Evolutionary conservation across 805 yeast genomes (phyloP).

Genomic region (Sporopachydermia lactativora): DNA sequence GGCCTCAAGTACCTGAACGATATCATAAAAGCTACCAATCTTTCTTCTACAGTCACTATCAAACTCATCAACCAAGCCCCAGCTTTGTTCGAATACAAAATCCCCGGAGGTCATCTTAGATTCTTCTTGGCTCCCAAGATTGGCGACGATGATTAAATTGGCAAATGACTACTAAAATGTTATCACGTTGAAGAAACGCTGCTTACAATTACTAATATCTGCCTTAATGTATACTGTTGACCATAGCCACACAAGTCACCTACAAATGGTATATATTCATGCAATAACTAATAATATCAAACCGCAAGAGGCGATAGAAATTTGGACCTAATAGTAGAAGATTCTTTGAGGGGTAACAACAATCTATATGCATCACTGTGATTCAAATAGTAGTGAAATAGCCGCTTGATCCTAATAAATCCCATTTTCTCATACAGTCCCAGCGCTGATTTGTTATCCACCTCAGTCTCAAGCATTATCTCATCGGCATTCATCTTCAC

Average conservation of each 20-base stretch:
- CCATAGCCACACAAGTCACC: too few species aligned
- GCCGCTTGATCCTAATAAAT: slow-evolving; percentile 56
- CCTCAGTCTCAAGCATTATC: slow-evolving; percentile 87
- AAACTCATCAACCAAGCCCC: slow-evolving; percentile 87
- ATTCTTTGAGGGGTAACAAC: slow-evolving; percentile 64
- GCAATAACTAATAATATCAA: too few species aligned
- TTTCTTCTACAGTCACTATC: slow-evolving; percentile 65
- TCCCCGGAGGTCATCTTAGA: slow-evolving; percentile 85
- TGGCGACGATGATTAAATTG: slow-evolving; percentile 67
- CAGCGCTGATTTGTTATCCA: slow-evolving; percentile 58
- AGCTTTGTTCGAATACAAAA: slow-evolving; percentile 82
- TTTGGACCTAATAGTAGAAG: slow-evolving; percentile 38
- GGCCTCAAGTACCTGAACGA: slow-evolving; percentile 86
- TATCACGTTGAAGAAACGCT: too few species aligned
- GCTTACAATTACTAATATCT: background rate
- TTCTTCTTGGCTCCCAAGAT: slow-evolving; percentile 97
- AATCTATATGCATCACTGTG: slow-evolving; percentile 88
- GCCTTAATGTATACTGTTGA: too few species aligned
- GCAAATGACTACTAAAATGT: too few species aligned
- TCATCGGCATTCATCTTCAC: slow-evolving; percentile 61
- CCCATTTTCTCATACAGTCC: slow-evolving; percentile 62
- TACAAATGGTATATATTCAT: too few species aligned
- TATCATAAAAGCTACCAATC: slow-evolving; percentile 79
- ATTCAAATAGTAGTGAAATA: slow-evolving; percentile 78
- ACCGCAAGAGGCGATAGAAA: slow-evolving; percentile 29